Percentiles rank a stretch among this genome's conserved stretches.
Conservation (phyloP, 179 eudicot species). For the Carnegiea gigantea region DNA sequence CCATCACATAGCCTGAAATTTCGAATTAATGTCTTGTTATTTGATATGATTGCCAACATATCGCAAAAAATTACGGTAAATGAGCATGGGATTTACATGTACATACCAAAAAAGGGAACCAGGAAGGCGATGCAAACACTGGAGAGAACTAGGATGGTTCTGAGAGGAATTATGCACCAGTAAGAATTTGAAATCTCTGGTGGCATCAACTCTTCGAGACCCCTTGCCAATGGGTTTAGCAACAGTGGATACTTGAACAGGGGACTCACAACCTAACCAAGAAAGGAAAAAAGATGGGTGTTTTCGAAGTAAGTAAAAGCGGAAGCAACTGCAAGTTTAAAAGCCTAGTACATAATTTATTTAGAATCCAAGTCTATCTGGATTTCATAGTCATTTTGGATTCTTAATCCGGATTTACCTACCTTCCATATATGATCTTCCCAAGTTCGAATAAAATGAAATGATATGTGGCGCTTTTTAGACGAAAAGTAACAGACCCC, state of each 20-base stretch:
- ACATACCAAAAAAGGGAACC: conserved; percentile 85
- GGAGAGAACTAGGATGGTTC: conserved; percentile 69
- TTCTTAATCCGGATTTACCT: not conserved
- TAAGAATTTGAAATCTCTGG: conserved; percentile 35
- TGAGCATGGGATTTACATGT: conserved; percentile 8
- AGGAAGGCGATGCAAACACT: conserved; percentile 72
- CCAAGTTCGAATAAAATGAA: not conserved
- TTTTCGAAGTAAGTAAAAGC: not conserved
- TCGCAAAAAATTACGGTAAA: not conserved
- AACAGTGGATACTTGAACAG: conserved; percentile 78
- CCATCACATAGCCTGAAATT: conserved; percentile 78
- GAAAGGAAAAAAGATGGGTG: not conserved
- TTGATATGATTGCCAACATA: not conserved
- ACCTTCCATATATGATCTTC: not conserved
- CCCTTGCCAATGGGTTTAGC: conserved; percentile 82
- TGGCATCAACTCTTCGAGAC: conserved; percentile 85
- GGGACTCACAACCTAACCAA: conserved; percentile 71
- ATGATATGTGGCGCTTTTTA: not conserved
- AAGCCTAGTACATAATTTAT: too few species aligned
- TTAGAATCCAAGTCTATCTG: not conserved
- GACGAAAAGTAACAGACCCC: not conserved
- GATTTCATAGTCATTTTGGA: not conserved
- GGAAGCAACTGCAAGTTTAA: too few species aligned
- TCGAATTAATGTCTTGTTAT: not conserved
- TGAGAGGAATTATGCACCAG: conserved; percentile 62